phyloP scores from a whole-genome alignment of 495 filamentous ascomycete genomes.

The Xylaria bambusicola region DNA sequence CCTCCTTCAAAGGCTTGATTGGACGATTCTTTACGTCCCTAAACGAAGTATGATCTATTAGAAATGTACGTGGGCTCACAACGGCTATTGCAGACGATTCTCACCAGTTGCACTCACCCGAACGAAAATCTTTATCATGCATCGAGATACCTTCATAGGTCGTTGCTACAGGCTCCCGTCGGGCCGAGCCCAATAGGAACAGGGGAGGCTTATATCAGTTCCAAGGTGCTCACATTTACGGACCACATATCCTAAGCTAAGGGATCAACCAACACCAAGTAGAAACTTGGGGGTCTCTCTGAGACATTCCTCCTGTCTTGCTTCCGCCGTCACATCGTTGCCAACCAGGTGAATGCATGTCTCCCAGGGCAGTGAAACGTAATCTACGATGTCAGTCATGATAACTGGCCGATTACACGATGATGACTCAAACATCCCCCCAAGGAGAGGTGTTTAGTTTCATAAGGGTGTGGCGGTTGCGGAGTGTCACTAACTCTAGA shows the following conservation, averaged over 20 bases:
- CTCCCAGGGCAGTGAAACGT: neutral
- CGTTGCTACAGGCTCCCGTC: neutral
- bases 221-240: neutral
- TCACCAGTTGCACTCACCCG: no score
- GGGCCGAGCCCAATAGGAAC: neutral
- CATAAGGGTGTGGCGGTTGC: neutral
- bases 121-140: neutral
- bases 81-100: no score
- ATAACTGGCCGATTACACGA: neutral
- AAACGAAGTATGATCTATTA: no score
- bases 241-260: neutral
- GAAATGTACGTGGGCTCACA: no score
- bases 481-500: neutral
- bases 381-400: neutral
- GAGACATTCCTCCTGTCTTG: neutral
- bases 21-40: no score
- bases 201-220: neutral
- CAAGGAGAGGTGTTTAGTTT: neutral
- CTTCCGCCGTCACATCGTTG: neutral
- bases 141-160: neutral
- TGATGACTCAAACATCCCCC: neutral
- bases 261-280: neutral
- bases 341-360: neutral
- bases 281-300: neutral
- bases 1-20: no score